phyloP scores from a whole-genome alignment of 805 yeast species.

The Cyberlindnera subsufficiens region DNA sequence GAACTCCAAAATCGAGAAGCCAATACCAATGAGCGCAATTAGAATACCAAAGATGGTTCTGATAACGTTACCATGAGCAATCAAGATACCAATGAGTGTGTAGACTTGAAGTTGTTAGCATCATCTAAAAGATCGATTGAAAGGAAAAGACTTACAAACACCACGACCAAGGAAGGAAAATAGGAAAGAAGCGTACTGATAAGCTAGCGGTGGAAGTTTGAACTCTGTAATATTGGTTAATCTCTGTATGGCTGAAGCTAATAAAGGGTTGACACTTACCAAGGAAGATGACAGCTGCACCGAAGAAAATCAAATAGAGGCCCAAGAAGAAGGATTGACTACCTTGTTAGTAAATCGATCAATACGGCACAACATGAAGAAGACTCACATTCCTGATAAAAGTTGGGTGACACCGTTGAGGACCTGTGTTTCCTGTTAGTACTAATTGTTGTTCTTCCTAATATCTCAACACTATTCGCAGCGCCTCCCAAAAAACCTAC shows the following conservation, averaged over 20 bases:
- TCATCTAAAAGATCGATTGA: not conserved
- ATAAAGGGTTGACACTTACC: constrained; percentile 28
- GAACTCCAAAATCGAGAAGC: constrained; percentile 58
- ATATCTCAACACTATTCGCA: no score
- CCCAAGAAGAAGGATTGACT: constrained; percentile 46
- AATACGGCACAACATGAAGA: no score
- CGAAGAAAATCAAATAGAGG: constrained; percentile 49
- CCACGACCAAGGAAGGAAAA: constrained; percentile 73
- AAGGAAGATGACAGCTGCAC: constrained; percentile 45
- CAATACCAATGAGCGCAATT: constrained; percentile 55
- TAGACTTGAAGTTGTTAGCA: constrained; percentile 32
- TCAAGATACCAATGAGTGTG: constrained; percentile 41
- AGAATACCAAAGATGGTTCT: constrained; percentile 54
- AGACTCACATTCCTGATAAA: constrained; percentile 35
- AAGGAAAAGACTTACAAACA: constrained; percentile 36
- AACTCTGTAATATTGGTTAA: constrained; percentile 24
- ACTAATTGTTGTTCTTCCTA: no score
- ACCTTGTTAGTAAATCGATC: constrained; percentile 12
- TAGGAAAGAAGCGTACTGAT: constrained; percentile 55
- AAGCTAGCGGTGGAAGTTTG: constrained; percentile 50
- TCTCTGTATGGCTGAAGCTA: not conserved
- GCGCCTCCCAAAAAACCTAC: constrained; percentile 10
- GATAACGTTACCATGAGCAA: constrained; percentile 46
- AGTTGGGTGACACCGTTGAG: constrained; percentile 23
- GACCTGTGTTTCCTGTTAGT: constrained; percentile 5